Percentiles rank a stretch among this genome's conserved stretches.
Conservation (phyloP, 257 asterid species). For the Salvia hispanica region DNA sequence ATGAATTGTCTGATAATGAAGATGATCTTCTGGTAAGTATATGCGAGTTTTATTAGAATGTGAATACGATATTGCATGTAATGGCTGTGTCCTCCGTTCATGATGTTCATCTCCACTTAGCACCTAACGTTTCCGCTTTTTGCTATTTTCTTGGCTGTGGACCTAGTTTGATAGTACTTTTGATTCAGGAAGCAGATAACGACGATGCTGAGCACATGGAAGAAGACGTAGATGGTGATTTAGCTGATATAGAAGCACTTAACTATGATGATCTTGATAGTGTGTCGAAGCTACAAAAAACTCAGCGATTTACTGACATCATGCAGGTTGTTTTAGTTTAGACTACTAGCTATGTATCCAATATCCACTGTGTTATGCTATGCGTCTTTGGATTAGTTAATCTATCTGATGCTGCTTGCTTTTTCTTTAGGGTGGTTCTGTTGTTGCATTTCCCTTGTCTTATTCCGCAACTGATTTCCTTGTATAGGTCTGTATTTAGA, state of each 20-base stretch:
- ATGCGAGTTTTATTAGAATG: conserved; percentile 7
- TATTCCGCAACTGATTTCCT: conserved; percentile 34
- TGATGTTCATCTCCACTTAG: conserved; percentile 9
- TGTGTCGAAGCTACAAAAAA: conserved; percentile 84
- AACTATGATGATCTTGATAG: conserved; percentile 92
- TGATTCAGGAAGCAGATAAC: conserved; percentile 64
- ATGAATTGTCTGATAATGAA: conserved; percentile 89
- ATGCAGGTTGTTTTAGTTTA: conserved; percentile 62
- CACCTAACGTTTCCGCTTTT: no score
- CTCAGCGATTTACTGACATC: conserved; percentile 71
- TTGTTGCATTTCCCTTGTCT: conserved; percentile 30
- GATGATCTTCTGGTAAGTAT: conserved; percentile 71
- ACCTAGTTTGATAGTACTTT: conserved; percentile 20
- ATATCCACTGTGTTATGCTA: conserved; percentile 6
- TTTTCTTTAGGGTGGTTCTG: conserved; percentile 31
- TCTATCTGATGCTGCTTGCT: conserved; percentile 30
- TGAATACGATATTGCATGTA: conserved; percentile 7
- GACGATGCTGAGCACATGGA: conserved; percentile 73
- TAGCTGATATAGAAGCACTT: conserved; percentile 87
- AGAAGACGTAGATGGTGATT: conserved; percentile 86
- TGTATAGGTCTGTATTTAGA: conserved; percentile 32
- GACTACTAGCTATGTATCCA: conserved; percentile 5
- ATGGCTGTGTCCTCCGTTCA: conserved; percentile 2
- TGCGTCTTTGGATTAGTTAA: conserved; percentile 13
- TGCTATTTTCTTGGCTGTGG: conserved; percentile 17